A percentile compares a stretch with the other conserved stretches of the same genome.
Evolutionary conservation across 768 basidiomycete species (phyloP).

Genomic region (Suillus placidus): DNA sequence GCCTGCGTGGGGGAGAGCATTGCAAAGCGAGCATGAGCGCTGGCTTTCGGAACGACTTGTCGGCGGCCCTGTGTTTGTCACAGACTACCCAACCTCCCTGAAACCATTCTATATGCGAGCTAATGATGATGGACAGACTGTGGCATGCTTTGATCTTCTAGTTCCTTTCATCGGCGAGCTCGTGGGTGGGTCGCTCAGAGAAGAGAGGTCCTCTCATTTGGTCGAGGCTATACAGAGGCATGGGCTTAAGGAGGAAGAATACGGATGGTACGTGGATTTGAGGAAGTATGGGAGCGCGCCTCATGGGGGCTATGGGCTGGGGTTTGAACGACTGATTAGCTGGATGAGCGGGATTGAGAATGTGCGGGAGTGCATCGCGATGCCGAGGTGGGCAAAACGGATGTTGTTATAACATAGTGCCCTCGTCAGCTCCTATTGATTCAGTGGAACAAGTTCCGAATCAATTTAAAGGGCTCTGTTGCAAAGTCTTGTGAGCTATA

Average conservation of each 20-base stretch:
- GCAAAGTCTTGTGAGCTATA: background rate
- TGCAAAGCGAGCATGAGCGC: slow-evolving; percentile 92
- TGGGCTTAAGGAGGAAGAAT: slow-evolving; percentile 42
- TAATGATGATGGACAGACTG: slow-evolving; percentile 61
- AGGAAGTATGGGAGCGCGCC: slow-evolving; percentile 84
- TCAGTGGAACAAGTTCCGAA: background rate
- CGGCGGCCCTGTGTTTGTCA: slow-evolving; percentile 85
- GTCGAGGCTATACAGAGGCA: slow-evolving; percentile 49
- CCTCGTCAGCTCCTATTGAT: background rate
- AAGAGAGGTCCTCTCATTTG: slow-evolving; percentile 66
- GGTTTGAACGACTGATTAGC: slow-evolving; percentile 87
- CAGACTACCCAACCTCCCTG: slow-evolving; percentile 77
- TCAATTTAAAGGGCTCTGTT: background rate
- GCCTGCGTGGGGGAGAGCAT: slow-evolving; percentile 66
- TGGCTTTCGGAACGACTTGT: slow-evolving; percentile 77
- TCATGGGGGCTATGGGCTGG: slow-evolving; percentile 95
- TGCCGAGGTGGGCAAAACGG: slow-evolving; percentile 87
- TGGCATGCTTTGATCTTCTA: slow-evolving; percentile 95
- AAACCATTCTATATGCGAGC: slow-evolving; percentile 98
- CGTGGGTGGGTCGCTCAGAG: slow-evolving; percentile 87
- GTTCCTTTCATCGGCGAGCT: slow-evolving; percentile 89
- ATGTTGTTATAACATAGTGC: slow-evolving; percentile 58
- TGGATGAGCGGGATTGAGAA: slow-evolving; percentile 90
- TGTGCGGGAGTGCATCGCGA: slow-evolving; percentile 89
- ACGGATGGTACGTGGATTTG: slow-evolving; percentile 81